Evolutionary conservation across 768 basidiomycete genomes (phyloP).

Genomic region (Cantharellus cinnabarinus): DNA sequence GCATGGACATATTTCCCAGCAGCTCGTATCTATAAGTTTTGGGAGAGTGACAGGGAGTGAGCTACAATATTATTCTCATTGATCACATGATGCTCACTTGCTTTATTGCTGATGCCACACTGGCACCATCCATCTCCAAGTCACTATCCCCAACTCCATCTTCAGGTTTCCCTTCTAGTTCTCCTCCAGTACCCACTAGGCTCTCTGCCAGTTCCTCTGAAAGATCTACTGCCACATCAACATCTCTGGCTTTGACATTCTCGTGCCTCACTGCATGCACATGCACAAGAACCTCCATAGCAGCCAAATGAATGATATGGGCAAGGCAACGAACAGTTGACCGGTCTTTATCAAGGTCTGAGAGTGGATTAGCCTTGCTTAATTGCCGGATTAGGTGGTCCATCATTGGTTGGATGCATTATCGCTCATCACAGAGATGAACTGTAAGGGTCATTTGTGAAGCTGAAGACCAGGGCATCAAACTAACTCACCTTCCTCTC

Average conservation of each 20-base stretch:
- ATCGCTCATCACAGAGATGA: not conserved
- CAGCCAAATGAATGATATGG: constrained; percentile 2
- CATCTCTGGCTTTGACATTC: not conserved
- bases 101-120: too few species aligned
- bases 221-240: not conserved
- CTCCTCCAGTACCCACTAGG: not conserved
- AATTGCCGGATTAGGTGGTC: not conserved
- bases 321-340: not conserved
- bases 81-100: not conserved
- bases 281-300: not conserved
- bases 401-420: not conserved
- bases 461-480: not conserved
- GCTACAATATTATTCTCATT: not conserved
- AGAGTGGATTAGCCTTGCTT: not conserved
- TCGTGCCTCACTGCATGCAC: not conserved
- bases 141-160: not conserved
- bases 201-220: not conserved
- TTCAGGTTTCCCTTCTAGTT: not conserved
- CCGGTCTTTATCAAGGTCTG: not conserved
- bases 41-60: not conserved
- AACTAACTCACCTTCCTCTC: not conserved
- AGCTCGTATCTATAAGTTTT: not conserved
- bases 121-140: not conserved
- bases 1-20: not conserved
- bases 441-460: not conserved